Percentiles rank a stretch among this genome's conserved stretches.
Conservation (phyloP, 345 rosid genomes). For the Cardamine resedifolia region DNA sequence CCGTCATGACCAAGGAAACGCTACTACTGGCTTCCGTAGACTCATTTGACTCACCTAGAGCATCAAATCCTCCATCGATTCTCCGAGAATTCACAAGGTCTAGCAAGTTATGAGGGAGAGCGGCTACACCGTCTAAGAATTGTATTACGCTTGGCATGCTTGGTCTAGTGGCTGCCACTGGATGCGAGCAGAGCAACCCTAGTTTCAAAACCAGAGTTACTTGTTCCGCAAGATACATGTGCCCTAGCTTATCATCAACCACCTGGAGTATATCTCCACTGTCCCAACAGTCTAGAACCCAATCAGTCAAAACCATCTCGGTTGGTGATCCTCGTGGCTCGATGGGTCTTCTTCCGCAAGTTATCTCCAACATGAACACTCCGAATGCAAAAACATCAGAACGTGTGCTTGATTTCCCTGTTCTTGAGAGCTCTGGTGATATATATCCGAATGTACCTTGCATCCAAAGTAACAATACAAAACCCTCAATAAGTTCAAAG, state of each 20-base stretch:
- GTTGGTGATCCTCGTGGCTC: conserved; percentile 26
- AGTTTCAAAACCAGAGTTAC: conserved; percentile 33
- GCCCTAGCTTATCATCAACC: conserved; percentile 27
- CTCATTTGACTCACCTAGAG: conserved; percentile 13
- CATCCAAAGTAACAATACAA: conserved; percentile 7
- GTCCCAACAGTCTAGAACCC: conserved; percentile 30
- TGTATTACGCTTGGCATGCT: conserved; percentile 34
- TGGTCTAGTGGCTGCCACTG: conserved; percentile 45
- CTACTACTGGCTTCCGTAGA: conserved; percentile 7
- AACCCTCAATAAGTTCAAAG: not conserved
- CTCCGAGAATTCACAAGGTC: conserved; percentile 20
- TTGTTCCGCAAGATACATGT: conserved; percentile 26
- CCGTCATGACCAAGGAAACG: conserved; percentile 9
- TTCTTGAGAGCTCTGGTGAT: conserved; percentile 71
- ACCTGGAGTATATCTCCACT: conserved; percentile 28
- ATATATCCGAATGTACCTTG: conserved; percentile 80
- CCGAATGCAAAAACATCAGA: conserved; percentile 74
- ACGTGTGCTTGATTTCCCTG: conserved; percentile 62
- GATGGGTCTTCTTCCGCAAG: conserved; percentile 54
- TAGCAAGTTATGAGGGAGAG: conserved; percentile 30
- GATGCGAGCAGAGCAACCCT: conserved; percentile 35
- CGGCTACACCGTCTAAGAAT: conserved; percentile 30
- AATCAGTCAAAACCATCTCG: conserved; percentile 23
- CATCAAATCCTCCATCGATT: conserved; percentile 18
- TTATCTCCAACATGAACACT: conserved; percentile 64